These are phyloP conservation scores for Moniliophthora roreri DNA, from an alignment of 1,284 basidiomycete genomes.

Conservation along the genomic window DNA sequence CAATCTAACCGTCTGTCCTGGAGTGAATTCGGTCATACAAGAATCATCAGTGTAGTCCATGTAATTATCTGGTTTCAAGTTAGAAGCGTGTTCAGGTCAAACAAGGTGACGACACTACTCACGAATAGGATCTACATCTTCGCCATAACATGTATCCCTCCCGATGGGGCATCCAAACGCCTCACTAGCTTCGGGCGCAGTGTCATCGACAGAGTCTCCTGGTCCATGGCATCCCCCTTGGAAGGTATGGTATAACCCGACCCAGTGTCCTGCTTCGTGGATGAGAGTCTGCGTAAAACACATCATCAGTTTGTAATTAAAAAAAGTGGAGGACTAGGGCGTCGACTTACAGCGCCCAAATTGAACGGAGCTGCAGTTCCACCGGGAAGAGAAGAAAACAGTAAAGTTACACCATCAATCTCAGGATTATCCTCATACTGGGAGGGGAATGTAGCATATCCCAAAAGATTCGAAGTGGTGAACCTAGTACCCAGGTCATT, in stretches of 20 bases:
- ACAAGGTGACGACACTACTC: slow-evolving; percentile 24
- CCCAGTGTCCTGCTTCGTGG: slow-evolving; percentile 59
- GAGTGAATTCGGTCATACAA: slow-evolving; percentile 51
- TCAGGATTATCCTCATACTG: slow-evolving; percentile 27
- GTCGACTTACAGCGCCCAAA: slow-evolving; percentile 39
- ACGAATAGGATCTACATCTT: slow-evolving; percentile 47
- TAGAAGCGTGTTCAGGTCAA: too few species aligned
- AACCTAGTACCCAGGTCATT: slow-evolving; percentile 14
- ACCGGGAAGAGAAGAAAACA: slow-evolving; percentile 38
- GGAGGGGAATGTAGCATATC: slow-evolving; percentile 40
- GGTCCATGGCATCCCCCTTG: slow-evolving; percentile 50
- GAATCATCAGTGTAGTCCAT: slow-evolving; percentile 44
- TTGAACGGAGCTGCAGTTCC: slow-evolving; percentile 36
- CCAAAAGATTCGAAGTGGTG: slow-evolving; percentile 31
- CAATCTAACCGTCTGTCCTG: slow-evolving; percentile 43
- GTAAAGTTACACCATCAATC: slow-evolving; percentile 38
- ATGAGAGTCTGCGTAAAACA: slow-evolving; percentile 40
- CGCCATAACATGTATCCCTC: slow-evolving; percentile 44
- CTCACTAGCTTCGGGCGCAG: slow-evolving; percentile 44
- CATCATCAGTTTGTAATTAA: slow-evolving; percentile 11
- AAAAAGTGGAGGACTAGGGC: too few species aligned
- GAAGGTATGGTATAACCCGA: slow-evolving; percentile 61
- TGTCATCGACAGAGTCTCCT: slow-evolving; percentile 53
- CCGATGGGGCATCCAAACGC: slow-evolving; percentile 46
- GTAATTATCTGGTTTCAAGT: slow-evolving; percentile 33